A percentile compares a stretch with the other conserved stretches of the same genome.
Conservation (phyloP, 2,329 filamentous ascomycete genomes). For the Penicillium sp. region DNA sequence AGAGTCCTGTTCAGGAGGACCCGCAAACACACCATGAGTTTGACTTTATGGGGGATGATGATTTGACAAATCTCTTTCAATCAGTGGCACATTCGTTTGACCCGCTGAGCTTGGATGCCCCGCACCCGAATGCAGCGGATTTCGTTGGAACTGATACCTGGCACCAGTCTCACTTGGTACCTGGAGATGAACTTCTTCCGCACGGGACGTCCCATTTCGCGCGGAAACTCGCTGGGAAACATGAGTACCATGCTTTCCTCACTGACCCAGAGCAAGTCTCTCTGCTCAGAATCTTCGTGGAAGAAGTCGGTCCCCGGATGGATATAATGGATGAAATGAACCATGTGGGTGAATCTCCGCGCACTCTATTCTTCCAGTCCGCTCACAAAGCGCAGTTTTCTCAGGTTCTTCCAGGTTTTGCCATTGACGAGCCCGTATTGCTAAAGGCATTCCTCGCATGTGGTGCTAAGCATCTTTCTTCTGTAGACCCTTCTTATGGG, state of each 20-base stretch:
- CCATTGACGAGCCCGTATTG: slow-evolving; percentile 80
- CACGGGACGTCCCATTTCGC: slow-evolving; percentile 36
- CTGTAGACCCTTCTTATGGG: slow-evolving; percentile 66
- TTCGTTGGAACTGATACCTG: slow-evolving; percentile 28
- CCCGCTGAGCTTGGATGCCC: slow-evolving; percentile 45
- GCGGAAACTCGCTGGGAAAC: slow-evolving; percentile 40
- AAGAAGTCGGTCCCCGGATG: slow-evolving; percentile 92
- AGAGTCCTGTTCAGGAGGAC: slow-evolving; percentile 25
- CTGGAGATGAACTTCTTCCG: slow-evolving; percentile 23
- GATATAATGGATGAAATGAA: slow-evolving; percentile 82
- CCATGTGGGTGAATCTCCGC: slow-evolving; percentile 52
- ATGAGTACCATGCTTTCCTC: slow-evolving; percentile 60
- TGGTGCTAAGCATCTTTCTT: slow-evolving; percentile 74
- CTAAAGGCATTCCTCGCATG: slow-evolving; percentile 86
- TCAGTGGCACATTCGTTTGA: slow-evolving; percentile 52
- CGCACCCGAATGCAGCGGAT: slow-evolving; percentile 35
- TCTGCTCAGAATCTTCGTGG: slow-evolving; percentile 90
- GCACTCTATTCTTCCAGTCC: neutral
- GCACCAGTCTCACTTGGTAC: slow-evolving; percentile 22
- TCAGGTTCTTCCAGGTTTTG: slow-evolving; percentile 75
- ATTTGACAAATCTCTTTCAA: slow-evolving; percentile 48
- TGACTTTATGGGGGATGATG: slow-evolving; percentile 31
- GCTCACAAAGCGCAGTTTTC: slow-evolving; percentile 59
- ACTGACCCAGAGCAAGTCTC: slow-evolving; percentile 72
- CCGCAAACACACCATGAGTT: slow-evolving; percentile 22